A percentile compares a stretch with the other conserved stretches of the same genome.
Conservation (phyloP, 1,284 basidiomycete genomes). For the Tilletiopsis washingtonensis region DNA sequence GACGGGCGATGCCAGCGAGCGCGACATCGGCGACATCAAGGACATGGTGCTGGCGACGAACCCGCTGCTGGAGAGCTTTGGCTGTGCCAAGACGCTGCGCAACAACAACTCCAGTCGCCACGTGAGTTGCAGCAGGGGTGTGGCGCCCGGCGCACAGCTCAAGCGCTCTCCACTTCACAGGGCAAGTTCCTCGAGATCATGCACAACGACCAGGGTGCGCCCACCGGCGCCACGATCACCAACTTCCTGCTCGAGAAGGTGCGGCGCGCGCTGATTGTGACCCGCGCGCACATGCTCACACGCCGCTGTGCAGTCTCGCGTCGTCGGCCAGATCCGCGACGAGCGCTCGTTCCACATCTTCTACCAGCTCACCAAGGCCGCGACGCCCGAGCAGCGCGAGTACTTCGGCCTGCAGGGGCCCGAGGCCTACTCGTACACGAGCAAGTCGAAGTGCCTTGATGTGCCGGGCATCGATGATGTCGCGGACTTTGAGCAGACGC, state of each 20-base stretch:
- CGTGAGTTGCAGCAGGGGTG: slow-evolving; percentile 17
- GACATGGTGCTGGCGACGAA: slow-evolving; percentile 99
- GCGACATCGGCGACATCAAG: slow-evolving; percentile 83
- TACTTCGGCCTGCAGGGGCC: slow-evolving; percentile 93
- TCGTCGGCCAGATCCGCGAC: slow-evolving; percentile 91
- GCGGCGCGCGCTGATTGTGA: background rate
- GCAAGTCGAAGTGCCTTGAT: slow-evolving; percentile 79
- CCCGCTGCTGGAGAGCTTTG: slow-evolving; percentile 93
- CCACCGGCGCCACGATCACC: slow-evolving; percentile 94
- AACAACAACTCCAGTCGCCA: slow-evolving; percentile 99
- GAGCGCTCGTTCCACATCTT: slow-evolving; percentile 99
- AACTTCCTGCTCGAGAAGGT: slow-evolving; percentile 94
- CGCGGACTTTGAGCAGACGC: slow-evolving; percentile 77
- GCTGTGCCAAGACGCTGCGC: slow-evolving; percentile 94
- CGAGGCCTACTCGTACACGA: slow-evolving; percentile 89
- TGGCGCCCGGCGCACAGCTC: background rate
- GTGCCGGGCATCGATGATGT: slow-evolving; percentile 86
- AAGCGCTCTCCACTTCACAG: background rate
- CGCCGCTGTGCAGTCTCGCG: slow-evolving; percentile 54
- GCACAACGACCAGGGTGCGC: slow-evolving; percentile 88
- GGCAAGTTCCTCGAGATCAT: slow-evolving; percentile 99
- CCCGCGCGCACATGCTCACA: too few species aligned
- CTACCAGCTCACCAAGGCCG: slow-evolving; percentile 98
- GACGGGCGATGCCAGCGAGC: slow-evolving; percentile 63
- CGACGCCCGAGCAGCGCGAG: slow-evolving; percentile 79